Evolutionary conservation across 495 filamentous ascomycete species (phyloP).

Genomic region (Xylaria cubensis): DNA sequence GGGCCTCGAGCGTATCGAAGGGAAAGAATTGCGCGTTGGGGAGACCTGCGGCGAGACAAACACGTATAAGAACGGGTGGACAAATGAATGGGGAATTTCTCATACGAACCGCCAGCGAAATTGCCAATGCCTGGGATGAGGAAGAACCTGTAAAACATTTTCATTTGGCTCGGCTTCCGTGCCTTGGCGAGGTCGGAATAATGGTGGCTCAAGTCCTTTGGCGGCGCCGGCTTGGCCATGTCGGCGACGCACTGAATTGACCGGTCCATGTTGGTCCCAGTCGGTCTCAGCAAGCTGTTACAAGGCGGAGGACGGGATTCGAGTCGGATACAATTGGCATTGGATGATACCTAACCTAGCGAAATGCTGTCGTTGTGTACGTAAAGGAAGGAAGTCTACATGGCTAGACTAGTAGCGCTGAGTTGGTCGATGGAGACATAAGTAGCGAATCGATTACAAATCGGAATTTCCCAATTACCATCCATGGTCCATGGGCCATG

Average conservation of each 20-base stretch:
- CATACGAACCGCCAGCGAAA: slow-evolving; percentile 78
- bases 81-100: slow-evolving; percentile 11
- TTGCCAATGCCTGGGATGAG: slow-evolving; percentile 80
- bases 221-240: slow-evolving; percentile 53
- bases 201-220: slow-evolving; percentile 81
- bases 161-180: slow-evolving; percentile 69
- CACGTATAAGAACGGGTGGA: neutral
- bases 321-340: neutral
- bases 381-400: neutral
- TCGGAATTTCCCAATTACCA: slow-evolving; percentile 1
- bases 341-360: neutral
- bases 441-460: slow-evolving; percentile 19
- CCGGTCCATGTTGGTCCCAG: slow-evolving; percentile 30
- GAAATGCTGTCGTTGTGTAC: neutral
- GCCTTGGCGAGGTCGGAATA: slow-evolving; percentile 70
- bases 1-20: slow-evolving; percentile 88
- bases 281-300: neutral
- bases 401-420: neutral
- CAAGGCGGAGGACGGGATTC: neutral
- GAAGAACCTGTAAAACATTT: slow-evolving; percentile 86
- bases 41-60: slow-evolving; percentile 59
- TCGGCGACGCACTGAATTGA: slow-evolving; percentile 26
- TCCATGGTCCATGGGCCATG: neutral
- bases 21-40: slow-evolving; percentile 85
- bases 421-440: neutral